Evolutionary conservation across 441 rosid species (phyloP), one percentile per base, ranked within the genome.

Genomic region (Adansonia rubrostipa): DNA sequence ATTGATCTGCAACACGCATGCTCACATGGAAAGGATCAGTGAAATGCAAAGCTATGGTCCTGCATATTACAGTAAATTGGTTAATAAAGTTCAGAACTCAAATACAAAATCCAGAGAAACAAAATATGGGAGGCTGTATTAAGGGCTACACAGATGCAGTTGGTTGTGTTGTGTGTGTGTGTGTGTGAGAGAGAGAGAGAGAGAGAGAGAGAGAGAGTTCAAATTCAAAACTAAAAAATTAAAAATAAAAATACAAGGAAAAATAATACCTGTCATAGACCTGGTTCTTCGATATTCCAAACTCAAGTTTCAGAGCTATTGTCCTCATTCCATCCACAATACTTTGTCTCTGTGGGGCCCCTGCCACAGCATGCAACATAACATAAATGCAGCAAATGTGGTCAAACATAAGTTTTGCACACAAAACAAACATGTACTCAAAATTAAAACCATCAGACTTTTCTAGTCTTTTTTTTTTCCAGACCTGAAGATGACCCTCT

Each of bases 271-370:
- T 95, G 82, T 93, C 99, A 90, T 92, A 95, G 71, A 87, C 89
- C 88, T 95, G 99, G 89, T 95, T 97, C 82, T 88, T 93, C 65
- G 92, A 90, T 75, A 84, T 90, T 78, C 98, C 99, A 85, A 97
- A 95, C 82, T 93, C 96, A 81, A 95, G 99, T 81, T 93, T 93
- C 83, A 97, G 82, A 81, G 99, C 99, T 70, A 97, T 88, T 58
- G 99, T 97, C 89, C 99, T 91, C 98, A 97, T 90, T 77, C 99
- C 98, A 77, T 93, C 99, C 65, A 97, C 92, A 72, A 92, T 85
- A 86, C 89, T 96, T 76, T 86, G 98, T 80, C 79, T 92, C 82
- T 85, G 92, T 45, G 97, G 91, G 64, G 79, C 79, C 71, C 84
- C 99, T 93, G 92, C 65, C 53, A 82, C 51, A 67, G 81, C 63